A percentile compares a stretch with the other conserved stretches of the same genome.
phyloP scores from a whole-genome alignment of 2,329 filamentous ascomycete genomes.

The Westerdykella ornata region DNA sequence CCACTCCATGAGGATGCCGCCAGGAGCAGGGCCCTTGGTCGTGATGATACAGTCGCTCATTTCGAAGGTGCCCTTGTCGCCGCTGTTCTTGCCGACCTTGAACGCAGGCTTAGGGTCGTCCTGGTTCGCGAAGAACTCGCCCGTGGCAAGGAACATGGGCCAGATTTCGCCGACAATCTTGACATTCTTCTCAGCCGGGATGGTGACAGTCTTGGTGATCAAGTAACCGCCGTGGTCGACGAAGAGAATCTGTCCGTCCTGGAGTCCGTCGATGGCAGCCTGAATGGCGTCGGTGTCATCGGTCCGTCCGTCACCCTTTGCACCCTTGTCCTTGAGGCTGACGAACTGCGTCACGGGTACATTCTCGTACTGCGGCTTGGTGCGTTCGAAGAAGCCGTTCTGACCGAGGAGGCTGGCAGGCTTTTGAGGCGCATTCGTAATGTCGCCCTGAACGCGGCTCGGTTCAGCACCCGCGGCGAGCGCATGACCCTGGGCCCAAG shows the following conservation, averaged over 20 bases:
- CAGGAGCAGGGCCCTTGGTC: slow-evolving; percentile 74
- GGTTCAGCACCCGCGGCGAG: slow-evolving; percentile 50
- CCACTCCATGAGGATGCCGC: slow-evolving; percentile 87
- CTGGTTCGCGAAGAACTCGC: slow-evolving; percentile 65
- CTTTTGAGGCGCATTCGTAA: slow-evolving; percentile 49
- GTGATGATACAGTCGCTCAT: slow-evolving; percentile 83
- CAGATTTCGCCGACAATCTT: slow-evolving; percentile 88
- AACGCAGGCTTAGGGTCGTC: slow-evolving; percentile 75
- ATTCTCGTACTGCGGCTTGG: slow-evolving; percentile 80
- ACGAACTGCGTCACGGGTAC: slow-evolving; percentile 64
- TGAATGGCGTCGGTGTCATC: slow-evolving; percentile 87
- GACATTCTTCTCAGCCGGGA: slow-evolving; percentile 60
- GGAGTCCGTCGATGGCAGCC: slow-evolving; percentile 62
- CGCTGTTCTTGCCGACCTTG: slow-evolving; percentile 65
- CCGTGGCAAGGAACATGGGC: slow-evolving; percentile 81
- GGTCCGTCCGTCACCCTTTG: slow-evolving; percentile 77
- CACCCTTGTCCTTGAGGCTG: slow-evolving; percentile 74
- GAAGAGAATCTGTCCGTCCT: slow-evolving; percentile 55
- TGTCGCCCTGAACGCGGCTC: slow-evolving; percentile 51
- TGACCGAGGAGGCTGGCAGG: slow-evolving; percentile 59
- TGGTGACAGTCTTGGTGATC: slow-evolving; percentile 53
- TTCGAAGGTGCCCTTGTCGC: slow-evolving; percentile 73
- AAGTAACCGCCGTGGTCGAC: slow-evolving; percentile 60
- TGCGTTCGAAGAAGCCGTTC: slow-evolving; percentile 71
- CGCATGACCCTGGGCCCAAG: slow-evolving; percentile 73